Conservation (phyloP, 371 early-diverging fungal species). For the Blakeslea trispora region DNA sequence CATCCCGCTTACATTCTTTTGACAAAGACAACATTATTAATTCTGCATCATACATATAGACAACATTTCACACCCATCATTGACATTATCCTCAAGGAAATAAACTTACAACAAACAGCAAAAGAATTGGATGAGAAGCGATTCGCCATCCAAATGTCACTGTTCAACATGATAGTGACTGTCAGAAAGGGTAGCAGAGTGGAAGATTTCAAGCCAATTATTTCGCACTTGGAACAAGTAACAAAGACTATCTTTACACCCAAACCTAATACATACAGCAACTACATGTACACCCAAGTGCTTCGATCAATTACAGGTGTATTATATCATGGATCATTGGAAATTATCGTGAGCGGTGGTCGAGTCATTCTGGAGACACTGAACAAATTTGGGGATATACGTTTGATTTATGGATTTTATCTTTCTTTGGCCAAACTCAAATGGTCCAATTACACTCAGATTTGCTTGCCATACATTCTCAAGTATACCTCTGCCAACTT, state of each 20-base stretch:
- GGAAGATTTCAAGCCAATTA: conserved; percentile 46
- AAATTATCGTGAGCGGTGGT: conserved; percentile 62
- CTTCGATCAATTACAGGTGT: conserved; percentile 34
- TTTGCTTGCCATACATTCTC: conserved; percentile 69
- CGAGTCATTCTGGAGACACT: conserved; percentile 61
- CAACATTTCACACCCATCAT: conserved; percentile 55
- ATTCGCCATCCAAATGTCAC: conserved; percentile 44
- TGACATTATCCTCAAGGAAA: conserved; percentile 50
- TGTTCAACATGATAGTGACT: conserved; percentile 54
- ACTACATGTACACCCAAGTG: conserved; percentile 27
- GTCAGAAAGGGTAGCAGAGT: conserved; percentile 63
- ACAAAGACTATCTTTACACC: conserved; percentile 28
- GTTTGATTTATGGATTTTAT: conserved; percentile 65
- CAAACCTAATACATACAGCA: conserved; percentile 9
- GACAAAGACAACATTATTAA: conserved; percentile 53
- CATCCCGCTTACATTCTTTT: conserved; percentile 32
- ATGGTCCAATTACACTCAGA: conserved; percentile 70
- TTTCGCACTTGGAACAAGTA: conserved; percentile 31
- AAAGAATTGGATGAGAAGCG: conserved; percentile 34
- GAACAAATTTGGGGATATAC: conserved; percentile 51
- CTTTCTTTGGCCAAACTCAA: conserved; percentile 63
- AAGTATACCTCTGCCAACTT: conserved; percentile 52
- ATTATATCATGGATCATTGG: conserved; percentile 60
- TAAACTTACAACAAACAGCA: conserved; percentile 30
- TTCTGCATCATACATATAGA: conserved; percentile 57